A percentile compares a stretch with the other conserved stretches of the same genome.
phyloP scores from a whole-genome alignment of 129 eudicot genomes.

The Tagetes erecta region DNA sequence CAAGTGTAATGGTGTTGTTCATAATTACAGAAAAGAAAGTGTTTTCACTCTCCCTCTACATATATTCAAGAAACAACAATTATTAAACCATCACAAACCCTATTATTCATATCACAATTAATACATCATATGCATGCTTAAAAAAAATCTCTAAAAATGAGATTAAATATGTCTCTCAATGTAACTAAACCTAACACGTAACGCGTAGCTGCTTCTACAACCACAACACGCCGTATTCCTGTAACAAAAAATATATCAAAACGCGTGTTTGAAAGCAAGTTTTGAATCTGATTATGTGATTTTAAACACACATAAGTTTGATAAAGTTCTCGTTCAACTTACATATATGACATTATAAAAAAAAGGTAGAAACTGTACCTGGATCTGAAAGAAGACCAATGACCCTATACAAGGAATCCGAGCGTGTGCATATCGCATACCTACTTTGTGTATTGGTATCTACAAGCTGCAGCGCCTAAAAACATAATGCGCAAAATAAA shows the following conservation, averaged over 20 bases:
- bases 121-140: conserved; percentile 19
- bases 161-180: conserved; percentile 55
- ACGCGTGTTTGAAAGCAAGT: conserved; percentile 5
- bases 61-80: neutral
- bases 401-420: conserved; percentile 57
- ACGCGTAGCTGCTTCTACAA: conserved; percentile 43
- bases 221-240: conserved; percentile 64
- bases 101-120: conserved; percentile 4
- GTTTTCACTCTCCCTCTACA: neutral
- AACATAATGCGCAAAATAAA: neutral
- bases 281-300: neutral
- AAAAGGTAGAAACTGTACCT: conserved; percentile 34
- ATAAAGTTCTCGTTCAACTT: neutral
- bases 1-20: neutral
- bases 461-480: conserved; percentile 57
- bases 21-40: neutral
- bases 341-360: neutral
- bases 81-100: conserved; percentile 1
- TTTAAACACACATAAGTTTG: neutral
- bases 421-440: conserved; percentile 57
- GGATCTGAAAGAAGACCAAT: conserved; percentile 69
- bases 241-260: conserved; percentile 13
- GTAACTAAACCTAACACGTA: conserved; percentile 70
- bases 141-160: conserved; percentile 38
- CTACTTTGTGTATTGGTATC: conserved; percentile 33